Base-by-base conservation (phyloP, 2,329 filamentous ascomycete genomes). In the Cercospora citrullina region DNA sequence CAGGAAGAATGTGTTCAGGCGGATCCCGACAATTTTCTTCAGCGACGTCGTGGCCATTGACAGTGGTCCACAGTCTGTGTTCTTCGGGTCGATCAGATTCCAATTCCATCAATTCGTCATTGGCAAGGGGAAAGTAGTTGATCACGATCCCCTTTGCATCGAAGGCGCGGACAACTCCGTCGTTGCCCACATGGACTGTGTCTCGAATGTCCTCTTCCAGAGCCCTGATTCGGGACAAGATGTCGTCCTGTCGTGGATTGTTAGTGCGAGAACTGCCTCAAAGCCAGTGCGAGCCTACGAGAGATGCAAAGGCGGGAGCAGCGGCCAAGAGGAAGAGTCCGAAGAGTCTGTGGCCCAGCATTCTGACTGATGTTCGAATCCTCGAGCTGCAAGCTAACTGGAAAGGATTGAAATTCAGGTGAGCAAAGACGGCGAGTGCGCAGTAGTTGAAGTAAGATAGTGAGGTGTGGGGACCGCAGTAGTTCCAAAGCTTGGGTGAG, bases 81-180 rank as follows among this genome's bases (percentile, higher is more conserved):
- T 59, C 55, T 18, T 26, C 23, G 28, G 55, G 23, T 28, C 23
- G 23, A 30, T 59, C 28, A 18, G 48, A 42, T 4, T 64, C 53
- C 23, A 64, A 10, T 12, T 39, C 30, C n/a, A 16, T 10, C 62
- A 70, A 66, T 59, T 72, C 70, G 5, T n/a, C 26, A 62, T 72
- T 69, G 64, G 65, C 65, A 5, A 73, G 63, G 12, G 60, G 65
- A 30, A 61, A 31, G 39, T 51, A 67, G 55, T 68, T 66, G 55
- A 72, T 61, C 57, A 71, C 68, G 18, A 66, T 68, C 57, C 70
- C 70, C 45, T 68, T 70, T 28, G 60, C 66, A 48, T 69, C 68
- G 64, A 69, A 72, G 26, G 70, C 72, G 31, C 72, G 69, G 12
- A 64, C 67, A 16, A 73, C 60, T 39, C 72, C 72, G 48, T 73